Percentiles rank a stretch among this genome's conserved stretches.
Conservation (phyloP, 2,329 filamentous ascomycete genomes). For the Orbilia brochopaga region DNA sequence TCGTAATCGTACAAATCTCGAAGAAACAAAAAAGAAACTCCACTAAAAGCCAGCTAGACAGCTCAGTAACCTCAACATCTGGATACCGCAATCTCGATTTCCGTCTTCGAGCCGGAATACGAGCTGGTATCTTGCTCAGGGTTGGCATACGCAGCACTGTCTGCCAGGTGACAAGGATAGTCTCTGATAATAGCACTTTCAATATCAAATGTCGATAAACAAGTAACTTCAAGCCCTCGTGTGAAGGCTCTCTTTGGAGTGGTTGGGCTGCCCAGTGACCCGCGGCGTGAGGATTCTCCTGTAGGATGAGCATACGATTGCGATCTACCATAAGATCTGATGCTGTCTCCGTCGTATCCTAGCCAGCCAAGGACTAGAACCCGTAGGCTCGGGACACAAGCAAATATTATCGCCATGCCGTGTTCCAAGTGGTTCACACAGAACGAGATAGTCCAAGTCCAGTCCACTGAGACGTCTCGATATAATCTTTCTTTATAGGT, state of each 20-base stretch:
- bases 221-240: slow-evolving; percentile 36
- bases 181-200: slow-evolving; percentile 43
- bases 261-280: slow-evolving; percentile 30
- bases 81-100: slow-evolving; percentile 34
- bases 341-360: slow-evolving; percentile 32
- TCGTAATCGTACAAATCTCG: slow-evolving; percentile 24
- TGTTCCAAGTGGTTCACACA: slow-evolving; percentile 48
- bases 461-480: slow-evolving; percentile 28
- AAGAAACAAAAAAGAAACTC: no score
- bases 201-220: slow-evolving; percentile 40
- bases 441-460: slow-evolving; percentile 48
- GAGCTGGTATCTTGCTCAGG: slow-evolving; percentile 41
- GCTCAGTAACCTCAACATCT: slow-evolving; percentile 7
- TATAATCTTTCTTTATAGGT: slow-evolving; percentile 47
- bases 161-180: slow-evolving; percentile 28
- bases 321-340: slow-evolving; percentile 27
- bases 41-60: slow-evolving; percentile 17
- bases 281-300: slow-evolving; percentile 18
- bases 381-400: slow-evolving; percentile 41
- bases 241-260: slow-evolving; percentile 33
- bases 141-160: slow-evolving; percentile 2
- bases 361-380: slow-evolving; percentile 42
- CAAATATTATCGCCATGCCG: slow-evolving; percentile 49
- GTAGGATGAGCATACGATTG: slow-evolving; percentile 28
- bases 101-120: slow-evolving; percentile 43